Conservation (phyloP, 192 early-diverging fungal genomes). For the Phlyctochytrium bullatum region DNA sequence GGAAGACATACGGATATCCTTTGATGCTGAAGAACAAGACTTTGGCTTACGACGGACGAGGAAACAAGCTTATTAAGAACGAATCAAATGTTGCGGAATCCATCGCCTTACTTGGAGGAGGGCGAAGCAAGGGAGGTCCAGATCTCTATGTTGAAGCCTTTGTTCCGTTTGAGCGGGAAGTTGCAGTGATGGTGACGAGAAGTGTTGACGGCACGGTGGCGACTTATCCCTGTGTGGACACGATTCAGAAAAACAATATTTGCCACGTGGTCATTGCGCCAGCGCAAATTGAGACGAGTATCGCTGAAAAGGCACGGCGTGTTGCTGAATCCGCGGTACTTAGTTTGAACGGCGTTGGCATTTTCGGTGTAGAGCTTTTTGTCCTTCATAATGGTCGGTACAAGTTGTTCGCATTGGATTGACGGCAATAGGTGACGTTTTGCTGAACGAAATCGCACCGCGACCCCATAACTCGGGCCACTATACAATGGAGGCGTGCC, state of each 20-base stretch:
- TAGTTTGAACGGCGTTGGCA: constrained; percentile 68
- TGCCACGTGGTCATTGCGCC: constrained; percentile 95
- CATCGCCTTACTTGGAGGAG: constrained; percentile 58
- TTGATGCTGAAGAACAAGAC: constrained; percentile 95
- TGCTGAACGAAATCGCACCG: constrained; percentile 98
- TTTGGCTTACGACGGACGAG: constrained; percentile 92
- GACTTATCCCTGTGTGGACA: constrained; percentile 94
- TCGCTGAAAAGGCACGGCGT: constrained; percentile 66
- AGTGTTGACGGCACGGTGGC: constrained; percentile 64
- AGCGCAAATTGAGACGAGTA: constrained; percentile 87
- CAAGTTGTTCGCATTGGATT: neutral
- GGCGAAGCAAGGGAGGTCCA: constrained; percentile 44
- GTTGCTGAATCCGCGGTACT: constrained; percentile 84
- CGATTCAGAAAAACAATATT: constrained; percentile 94
- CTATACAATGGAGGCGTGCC: constrained; percentile 96
- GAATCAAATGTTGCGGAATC: constrained; percentile 65
- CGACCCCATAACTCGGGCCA: constrained; percentile 99
- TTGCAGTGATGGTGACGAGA: constrained; percentile 97
- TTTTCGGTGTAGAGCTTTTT: constrained; percentile 99
- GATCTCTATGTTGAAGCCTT: constrained; percentile 94
- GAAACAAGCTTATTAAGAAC: constrained; percentile 85
- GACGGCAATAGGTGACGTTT: constrained; percentile 56
- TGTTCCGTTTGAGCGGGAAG: constrained; percentile 87
- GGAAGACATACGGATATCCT: constrained; percentile 79
- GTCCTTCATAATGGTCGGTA: constrained; percentile 73